Base-by-base conservation (phyloP, 2,329 filamentous ascomycete genomes). In the Scedosporium aurantiacum region DNA sequence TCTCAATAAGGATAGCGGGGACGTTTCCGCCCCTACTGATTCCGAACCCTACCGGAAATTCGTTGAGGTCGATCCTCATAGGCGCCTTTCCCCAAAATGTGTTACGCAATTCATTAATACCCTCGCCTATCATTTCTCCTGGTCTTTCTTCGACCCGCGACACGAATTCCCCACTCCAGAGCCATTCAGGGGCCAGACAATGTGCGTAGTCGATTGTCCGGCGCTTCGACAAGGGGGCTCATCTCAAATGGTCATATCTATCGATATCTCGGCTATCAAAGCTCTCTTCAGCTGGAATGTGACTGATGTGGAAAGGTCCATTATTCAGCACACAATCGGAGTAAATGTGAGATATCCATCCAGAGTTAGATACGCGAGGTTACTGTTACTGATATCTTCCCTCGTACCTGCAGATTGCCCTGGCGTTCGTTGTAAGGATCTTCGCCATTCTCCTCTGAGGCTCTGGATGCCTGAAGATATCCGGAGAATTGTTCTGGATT, bases 141-240 rank as follows among this genome's bases (percentile, higher is more conserved):
- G 58, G 58, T 60, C 58, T 5, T 60, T 60, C 32, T 60, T 60
- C 47, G 47, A 43, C 28, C 6, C 25, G 10, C 23, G 28, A 2
- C 16, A 12, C 21, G 47, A 60, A 25, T n/a, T 16, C n/a, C 14
- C 25, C n/a, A 60, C 58, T 3, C 45, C 58, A 5, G 32, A 41
- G 14, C 8, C 27, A 14, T 60, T 37, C 47, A 27, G 47, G 12
- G 58, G 58, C 8, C 45, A 43, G 45, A 50, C 58, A 16, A 52
- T 54, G 14, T 60, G 58, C 27, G 37, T 60, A n/a, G 58, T 60
- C 10, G 58, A 60, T 27, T 60, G 58, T 18, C 58, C 28, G 27
- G 45, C 58, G 7, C 25, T 60, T 4, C 16, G 40, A 21, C 58
- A 60, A 37, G 27, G 23, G 7, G 58, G 43, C n/a, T 18, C 25